Percentiles rank a stretch among this genome's conserved stretches.
Conservation (phyloP, 2,329 filamentous ascomycete species). For the Trichoderma sp. region DNA sequence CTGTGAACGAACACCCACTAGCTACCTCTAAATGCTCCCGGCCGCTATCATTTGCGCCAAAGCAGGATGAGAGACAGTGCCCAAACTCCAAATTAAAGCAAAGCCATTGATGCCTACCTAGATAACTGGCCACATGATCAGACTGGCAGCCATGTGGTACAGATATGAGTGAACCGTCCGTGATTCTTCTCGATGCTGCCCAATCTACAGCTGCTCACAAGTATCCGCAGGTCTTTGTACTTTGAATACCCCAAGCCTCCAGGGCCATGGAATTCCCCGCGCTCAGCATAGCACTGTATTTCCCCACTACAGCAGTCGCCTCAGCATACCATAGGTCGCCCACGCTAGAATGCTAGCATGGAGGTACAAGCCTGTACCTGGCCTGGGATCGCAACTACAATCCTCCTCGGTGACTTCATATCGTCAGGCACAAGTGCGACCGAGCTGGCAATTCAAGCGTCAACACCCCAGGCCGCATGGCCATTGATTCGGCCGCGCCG, state of each 20-base stretch:
- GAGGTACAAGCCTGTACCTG: neutral
- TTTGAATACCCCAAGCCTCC: neutral
- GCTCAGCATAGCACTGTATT: neutral
- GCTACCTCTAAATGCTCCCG: neutral
- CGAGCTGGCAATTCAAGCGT: neutral
- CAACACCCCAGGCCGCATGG: neutral
- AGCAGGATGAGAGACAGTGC: neutral
- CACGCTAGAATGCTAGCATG: neutral
- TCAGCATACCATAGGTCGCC: neutral
- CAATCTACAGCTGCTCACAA: neutral
- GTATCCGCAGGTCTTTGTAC: neutral
- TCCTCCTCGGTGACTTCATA: conserved; percentile 19
- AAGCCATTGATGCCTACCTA: neutral
- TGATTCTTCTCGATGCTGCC: neutral
- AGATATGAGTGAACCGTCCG: neutral
- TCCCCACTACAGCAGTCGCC: conserved; percentile 11
- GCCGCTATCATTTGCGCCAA: neutral
- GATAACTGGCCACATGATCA: too few relatives aligned
- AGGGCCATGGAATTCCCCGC: conserved; percentile 5
- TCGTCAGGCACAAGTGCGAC: conserved; percentile 15
- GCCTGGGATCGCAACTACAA: neutral
- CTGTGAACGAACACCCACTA: neutral
- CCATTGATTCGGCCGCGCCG: neutral
- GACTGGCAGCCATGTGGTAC: neutral
- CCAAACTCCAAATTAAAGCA: neutral